Evolutionary conservation across 495 filamentous ascomycete species (phyloP).

Genomic region (Monascus purpureus): DNA sequence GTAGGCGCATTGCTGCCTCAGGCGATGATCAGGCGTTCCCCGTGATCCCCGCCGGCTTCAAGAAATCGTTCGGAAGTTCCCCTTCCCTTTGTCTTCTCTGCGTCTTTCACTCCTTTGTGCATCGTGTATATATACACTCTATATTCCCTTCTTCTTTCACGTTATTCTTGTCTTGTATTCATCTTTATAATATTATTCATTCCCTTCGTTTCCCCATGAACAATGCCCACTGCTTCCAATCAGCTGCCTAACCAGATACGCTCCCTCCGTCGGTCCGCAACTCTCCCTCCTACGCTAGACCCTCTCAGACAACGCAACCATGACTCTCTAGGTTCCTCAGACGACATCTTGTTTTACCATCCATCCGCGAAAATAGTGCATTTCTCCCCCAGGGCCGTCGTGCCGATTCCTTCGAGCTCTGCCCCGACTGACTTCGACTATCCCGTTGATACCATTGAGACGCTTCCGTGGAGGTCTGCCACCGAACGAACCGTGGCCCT

Average conservation of each 20-base stretch:
- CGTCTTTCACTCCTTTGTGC: not conserved
- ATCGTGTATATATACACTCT: too few species aligned
- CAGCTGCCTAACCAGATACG: slow-evolving; percentile 21
- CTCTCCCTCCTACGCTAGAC: slow-evolving; percentile 39
- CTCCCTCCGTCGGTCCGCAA: slow-evolving; percentile 41
- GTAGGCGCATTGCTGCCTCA: too few species aligned
- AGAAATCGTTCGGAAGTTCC: too few species aligned
- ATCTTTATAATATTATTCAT: slow-evolving; percentile 1
- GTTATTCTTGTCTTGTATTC: too few species aligned
- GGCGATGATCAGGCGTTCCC: too few species aligned
- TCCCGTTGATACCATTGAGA: slow-evolving; percentile 30
- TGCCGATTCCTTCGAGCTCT: slow-evolving; percentile 27
- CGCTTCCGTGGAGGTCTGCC: slow-evolving; percentile 58
- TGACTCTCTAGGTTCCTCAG: slow-evolving; percentile 24
- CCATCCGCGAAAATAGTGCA: slow-evolving; percentile 51
- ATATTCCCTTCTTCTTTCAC: slow-evolving; percentile 4
- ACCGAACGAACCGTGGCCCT: slow-evolving; percentile 73
- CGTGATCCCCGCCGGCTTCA: too few species aligned
- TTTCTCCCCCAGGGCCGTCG: slow-evolving; percentile 36
- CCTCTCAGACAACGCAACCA: slow-evolving; percentile 18
- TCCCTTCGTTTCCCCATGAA: slow-evolving; percentile 14
- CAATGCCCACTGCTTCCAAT: slow-evolving; percentile 26
- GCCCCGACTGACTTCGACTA: slow-evolving; percentile 32
- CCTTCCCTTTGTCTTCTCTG: not conserved
- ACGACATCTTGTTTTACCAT: slow-evolving; percentile 60